Evolutionary conservation across 1,139 yeast genomes (phyloP), one percentile per base, ranked within the genome.

Genomic region (Saccharomycopsis hybrid): DNA sequence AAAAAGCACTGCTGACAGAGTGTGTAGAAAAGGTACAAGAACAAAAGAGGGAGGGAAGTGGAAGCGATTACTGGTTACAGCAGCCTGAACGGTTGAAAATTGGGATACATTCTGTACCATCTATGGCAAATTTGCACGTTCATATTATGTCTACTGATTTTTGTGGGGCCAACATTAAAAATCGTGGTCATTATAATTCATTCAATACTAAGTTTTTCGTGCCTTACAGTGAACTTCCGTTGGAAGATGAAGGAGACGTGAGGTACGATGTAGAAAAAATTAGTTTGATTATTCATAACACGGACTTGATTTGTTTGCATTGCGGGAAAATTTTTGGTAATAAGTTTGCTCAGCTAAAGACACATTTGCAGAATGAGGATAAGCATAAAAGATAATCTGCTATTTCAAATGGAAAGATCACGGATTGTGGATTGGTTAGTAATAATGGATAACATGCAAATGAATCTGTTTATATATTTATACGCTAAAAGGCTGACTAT

Each of bases 101-200:
- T 2, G 94, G 95, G 0, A 73, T 85, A 27, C 95, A 86, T 63
- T 67, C 85, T 2, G 73, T 74, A 1, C 95, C 95, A 1, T 82
- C 90, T 1, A 61, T 86, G 72, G 65, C 64, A 44, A 84, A 86
- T 59, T 61, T 85, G 38, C 95, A 86, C 60, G 68, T 86, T 30
- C 95, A 86, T 65, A 78, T 86, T 11, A 71, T 86, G 46, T 78
- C 90, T 0, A 71, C 67, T 46, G 95, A 86, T 63, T 37, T 37
- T 29, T 5, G 11, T 1, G 40, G 51, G 27, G 35, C 18, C 3
- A 37, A 13, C 5, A 74, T 83, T 60, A 85, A 84, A 61, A 70
- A 79, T 58, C 78, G 75, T 54, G 74, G 72, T 53, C 95, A 86
- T 63, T 86, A 80, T 64, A 81, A 82, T 60, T 80, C 90, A 3